Evolutionary conservation across 2,329 filamentous ascomycete genomes (phyloP).

Genomic region (Phaeosphaeriaceae sp.): DNA sequence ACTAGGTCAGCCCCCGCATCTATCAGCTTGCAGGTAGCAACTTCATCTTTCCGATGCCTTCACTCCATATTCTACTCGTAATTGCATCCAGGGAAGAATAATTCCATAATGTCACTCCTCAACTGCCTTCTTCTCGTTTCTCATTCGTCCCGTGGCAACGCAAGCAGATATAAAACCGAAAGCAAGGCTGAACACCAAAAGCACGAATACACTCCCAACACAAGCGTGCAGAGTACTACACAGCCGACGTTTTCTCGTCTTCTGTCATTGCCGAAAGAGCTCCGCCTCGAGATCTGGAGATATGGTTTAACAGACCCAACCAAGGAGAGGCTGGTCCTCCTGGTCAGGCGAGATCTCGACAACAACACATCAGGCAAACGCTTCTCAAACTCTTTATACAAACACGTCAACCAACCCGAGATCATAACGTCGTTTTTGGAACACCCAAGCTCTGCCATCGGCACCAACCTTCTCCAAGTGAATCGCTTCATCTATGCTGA

Average conservation of each 20-base stretch:
- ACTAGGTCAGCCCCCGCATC: too few relatives aligned
- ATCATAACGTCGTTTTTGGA: constrained; percentile 9
- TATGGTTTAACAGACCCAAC: constrained; percentile 26
- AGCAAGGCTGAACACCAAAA: neutral
- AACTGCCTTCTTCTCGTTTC: too few relatives aligned
- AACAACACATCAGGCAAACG: constrained; percentile 3
- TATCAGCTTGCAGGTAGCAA: too few relatives aligned
- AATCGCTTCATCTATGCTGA: constrained; percentile 29
- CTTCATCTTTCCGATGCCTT: too few relatives aligned
- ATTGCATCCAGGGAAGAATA: too few relatives aligned
- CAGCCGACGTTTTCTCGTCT: constrained; percentile 7
- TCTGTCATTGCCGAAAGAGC: constrained; percentile 27
- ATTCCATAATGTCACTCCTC: neutral
- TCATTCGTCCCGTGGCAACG: too few relatives aligned
- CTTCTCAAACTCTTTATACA: constrained; percentile 7
- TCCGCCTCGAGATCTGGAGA: constrained; percentile 31
- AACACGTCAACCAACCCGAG: neutral
- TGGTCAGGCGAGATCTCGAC: constrained; percentile 16
- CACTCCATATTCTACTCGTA: too few relatives aligned
- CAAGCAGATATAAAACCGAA: too few relatives aligned
- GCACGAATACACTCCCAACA: neutral
- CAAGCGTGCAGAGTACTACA: neutral
- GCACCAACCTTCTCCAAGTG: constrained; percentile 15
- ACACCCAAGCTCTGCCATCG: constrained; percentile 5
- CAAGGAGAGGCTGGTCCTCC: constrained; percentile 8